Conservation (phyloP, 768 basidiomycete genomes). For the Calocera viscosa region DNA sequence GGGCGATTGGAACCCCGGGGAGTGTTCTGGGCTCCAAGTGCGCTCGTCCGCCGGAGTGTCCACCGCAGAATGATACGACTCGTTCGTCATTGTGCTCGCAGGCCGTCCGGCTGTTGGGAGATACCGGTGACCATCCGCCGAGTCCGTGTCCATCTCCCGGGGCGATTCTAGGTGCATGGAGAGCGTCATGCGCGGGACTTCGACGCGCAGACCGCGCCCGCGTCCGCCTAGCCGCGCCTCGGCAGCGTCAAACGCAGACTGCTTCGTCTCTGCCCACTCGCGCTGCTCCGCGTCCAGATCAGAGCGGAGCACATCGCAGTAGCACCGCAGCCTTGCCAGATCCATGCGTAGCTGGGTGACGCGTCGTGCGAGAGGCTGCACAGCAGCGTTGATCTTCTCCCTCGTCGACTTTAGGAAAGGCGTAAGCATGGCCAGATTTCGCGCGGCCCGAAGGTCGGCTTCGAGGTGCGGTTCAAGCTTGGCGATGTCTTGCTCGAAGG, state of each 20-base stretch:
- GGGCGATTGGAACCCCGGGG: neutral
- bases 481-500: conserved; percentile 49
- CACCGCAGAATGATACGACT: neutral
- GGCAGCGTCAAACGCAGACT: conserved; percentile 61
- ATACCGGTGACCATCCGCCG: neutral
- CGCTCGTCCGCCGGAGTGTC: neutral
- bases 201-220: neutral
- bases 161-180: neutral
- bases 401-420: conserved; percentile 81
- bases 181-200: conserved; percentile 13
- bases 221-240: neutral
- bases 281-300: conserved; percentile 64
- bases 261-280: conserved; percentile 53
- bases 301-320: conserved; percentile 56
- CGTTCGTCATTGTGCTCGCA: conserved; percentile 6
- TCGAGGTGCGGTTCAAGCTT: conserved; percentile 48
- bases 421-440: conserved; percentile 72
- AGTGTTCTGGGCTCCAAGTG: neutral
- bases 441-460: conserved; percentile 53
- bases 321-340: conserved; percentile 58
- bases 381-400: conserved; percentile 50
- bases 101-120: neutral
- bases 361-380: conserved; percentile 51
- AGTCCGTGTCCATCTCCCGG: neutral
- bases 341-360: conserved; percentile 58